phyloP scores from a whole-genome alignment of 164 flowering plant genomes.

The Annona cherimola region DNA sequence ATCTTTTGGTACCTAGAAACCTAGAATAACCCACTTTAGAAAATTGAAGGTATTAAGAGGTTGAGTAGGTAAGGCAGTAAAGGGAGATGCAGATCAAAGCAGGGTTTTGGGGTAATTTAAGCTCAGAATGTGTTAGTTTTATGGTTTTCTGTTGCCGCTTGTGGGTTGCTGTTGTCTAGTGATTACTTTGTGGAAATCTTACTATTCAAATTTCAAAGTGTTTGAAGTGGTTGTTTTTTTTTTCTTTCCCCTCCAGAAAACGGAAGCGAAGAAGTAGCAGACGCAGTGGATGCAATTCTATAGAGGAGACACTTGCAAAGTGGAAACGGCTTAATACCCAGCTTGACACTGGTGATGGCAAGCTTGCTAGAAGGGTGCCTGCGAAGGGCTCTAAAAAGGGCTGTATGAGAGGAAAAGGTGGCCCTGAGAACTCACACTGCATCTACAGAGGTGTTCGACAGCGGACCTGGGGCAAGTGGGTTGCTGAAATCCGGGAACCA shows the following conservation, averaged over 20 bases:
- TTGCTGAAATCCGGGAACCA: constrained; percentile 70
- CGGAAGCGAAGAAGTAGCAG: constrained; percentile 1
- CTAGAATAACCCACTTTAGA: no score
- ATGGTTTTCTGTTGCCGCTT: background rate
- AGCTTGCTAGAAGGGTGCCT: constrained; percentile 33
- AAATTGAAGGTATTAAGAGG: no score
- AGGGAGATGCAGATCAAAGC: no score
- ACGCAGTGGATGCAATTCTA: constrained; percentile 26
- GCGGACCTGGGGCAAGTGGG: constrained; percentile 93
- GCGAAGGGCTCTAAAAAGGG: constrained; percentile 87
- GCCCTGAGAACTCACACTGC: constrained; percentile 56
- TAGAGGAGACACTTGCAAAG: constrained; percentile 51
- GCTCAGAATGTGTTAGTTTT: background rate
- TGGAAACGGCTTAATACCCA: constrained; percentile 54
- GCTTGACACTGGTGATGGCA: constrained; percentile 23
- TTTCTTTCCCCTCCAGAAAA: background rate
- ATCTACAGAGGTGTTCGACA: constrained; percentile 82
- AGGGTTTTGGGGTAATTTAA: background rate
- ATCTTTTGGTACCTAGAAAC: no score
- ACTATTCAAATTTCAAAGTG: no score
- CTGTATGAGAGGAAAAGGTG: constrained; percentile 89
- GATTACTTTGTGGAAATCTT: background rate
- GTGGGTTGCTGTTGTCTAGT: background rate
- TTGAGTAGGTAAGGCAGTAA: no score
- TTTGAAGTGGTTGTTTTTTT: background rate